Conservation (phyloP, 352 stramenopile genomes). For the Aphanomyces euteiches region DNA sequence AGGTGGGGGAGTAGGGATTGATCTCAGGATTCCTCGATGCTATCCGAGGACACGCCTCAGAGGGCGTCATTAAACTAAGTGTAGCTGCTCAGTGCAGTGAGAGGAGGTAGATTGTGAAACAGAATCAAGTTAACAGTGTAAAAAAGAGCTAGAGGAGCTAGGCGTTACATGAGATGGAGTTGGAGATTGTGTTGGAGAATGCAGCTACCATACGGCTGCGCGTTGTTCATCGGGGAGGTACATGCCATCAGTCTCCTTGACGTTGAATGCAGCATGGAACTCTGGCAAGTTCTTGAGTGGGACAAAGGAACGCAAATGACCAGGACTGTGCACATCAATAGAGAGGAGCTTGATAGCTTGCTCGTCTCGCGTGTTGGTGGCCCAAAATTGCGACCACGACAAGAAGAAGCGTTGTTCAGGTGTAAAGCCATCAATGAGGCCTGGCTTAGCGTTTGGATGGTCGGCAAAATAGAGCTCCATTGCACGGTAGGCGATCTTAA, state of each 20-base stretch:
- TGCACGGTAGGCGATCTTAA: slow-evolving; percentile 69
- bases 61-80: too few species aligned
- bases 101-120: too few species aligned
- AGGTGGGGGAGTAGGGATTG: too few species aligned
- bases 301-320: slow-evolving; percentile 57
- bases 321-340: slow-evolving; percentile 69
- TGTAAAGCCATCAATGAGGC: slow-evolving; percentile 55
- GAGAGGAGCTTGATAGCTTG: slow-evolving; percentile 57
- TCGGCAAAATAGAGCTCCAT: slow-evolving; percentile 46
- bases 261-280: slow-evolving; percentile 62
- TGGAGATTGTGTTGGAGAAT: too few species aligned
- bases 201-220: slow-evolving; percentile 66
- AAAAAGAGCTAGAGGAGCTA: too few species aligned
- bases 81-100: too few species aligned
- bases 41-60: too few species aligned
- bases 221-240: slow-evolving; percentile 42
- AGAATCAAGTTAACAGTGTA: too few species aligned
- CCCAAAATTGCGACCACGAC: slow-evolving; percentile 63
- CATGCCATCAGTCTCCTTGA: slow-evolving; percentile 49
- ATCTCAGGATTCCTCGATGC: too few species aligned
- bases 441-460: slow-evolving; percentile 28
- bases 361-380: slow-evolving; percentile 56
- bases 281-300: slow-evolving; percentile 70
- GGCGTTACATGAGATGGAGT: too few species aligned
- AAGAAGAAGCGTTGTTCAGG: slow-evolving; percentile 67